Percentiles rank a stretch among this genome's conserved stretches.
Evolutionary conservation across 495 filamentous ascomycete genomes (phyloP).

Genomic region (Daldinia bambusicola): DNA sequence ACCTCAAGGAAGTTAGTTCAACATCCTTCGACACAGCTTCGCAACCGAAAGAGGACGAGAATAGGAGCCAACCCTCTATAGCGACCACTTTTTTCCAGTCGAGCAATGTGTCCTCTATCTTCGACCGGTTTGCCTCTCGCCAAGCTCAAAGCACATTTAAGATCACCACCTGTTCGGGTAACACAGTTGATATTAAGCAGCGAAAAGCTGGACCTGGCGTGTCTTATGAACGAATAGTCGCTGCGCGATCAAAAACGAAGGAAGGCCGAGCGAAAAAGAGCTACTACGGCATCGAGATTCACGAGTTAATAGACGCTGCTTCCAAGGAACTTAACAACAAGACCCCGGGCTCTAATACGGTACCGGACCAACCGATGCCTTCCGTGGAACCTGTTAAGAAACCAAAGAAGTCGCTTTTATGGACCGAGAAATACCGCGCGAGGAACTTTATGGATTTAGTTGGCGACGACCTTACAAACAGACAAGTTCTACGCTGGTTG

Average conservation of each 20-base stretch:
- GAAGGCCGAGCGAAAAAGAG: slow-evolving; percentile 79
- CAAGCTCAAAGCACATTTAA: slow-evolving; percentile 48
- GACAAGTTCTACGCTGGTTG: slow-evolving; percentile 90
- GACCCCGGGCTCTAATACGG: slow-evolving; percentile 22
- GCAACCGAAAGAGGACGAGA: slow-evolving; percentile 7
- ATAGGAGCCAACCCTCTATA: slow-evolving; percentile 12
- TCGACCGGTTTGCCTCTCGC: slow-evolving; percentile 52
- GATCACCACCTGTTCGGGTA: slow-evolving; percentile 75
- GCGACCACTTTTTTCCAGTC: slow-evolving; percentile 21
- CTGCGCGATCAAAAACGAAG: slow-evolving; percentile 72
- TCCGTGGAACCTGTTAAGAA: slow-evolving; percentile 52
- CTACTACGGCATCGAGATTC: slow-evolving; percentile 93
- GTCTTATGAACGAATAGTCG: slow-evolving; percentile 75
- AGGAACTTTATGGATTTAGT: slow-evolving; percentile 91
- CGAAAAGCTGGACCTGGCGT: slow-evolving; percentile 59
- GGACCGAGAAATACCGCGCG: slow-evolving; percentile 93
- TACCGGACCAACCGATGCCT: slow-evolving; percentile 44
- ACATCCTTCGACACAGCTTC: not conserved
- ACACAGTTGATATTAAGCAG: slow-evolving; percentile 63
- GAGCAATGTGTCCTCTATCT: slow-evolving; percentile 36
- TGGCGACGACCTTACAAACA: slow-evolving; percentile 93
- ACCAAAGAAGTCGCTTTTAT: slow-evolving; percentile 67
- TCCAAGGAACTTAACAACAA: slow-evolving; percentile 55
- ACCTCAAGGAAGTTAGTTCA: not conserved
- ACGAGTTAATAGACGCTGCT: slow-evolving; percentile 78